Evolutionary conservation across 805 yeast species (phyloP), one percentile per base, ranked within the genome.

Genomic region (Phaffomyces thermotolerans): DNA sequence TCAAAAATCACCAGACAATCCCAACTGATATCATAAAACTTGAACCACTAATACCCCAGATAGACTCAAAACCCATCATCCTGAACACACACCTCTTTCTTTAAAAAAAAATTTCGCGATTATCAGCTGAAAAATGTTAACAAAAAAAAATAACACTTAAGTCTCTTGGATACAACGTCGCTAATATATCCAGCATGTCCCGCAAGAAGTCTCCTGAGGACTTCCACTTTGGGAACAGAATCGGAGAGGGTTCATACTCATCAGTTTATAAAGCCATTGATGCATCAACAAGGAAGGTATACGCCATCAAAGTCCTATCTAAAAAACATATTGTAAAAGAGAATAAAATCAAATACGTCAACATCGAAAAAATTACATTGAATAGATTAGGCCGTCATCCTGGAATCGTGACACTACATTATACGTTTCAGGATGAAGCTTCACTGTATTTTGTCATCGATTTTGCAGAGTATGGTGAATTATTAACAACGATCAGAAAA

Each of bases 181-280:
- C 22, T 20, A 20, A 20, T 20, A 13, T 8, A 14, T 7, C 14
- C 15, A 30, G 32, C 23, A 64, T 63, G 68, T 55, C 68, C 10
- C 58, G 68, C 46, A 74, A 70, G 54, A 65, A 75, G 52, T 66
- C 83, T 8, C 90, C 81, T 4, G 72, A 77, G 48, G 96, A 88
- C 58, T 87, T 86, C 63, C 83, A 79, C 48, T 86, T 87, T 54
- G 89, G 91, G 9, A 76, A 81, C 17, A 75, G 84, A 43, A 81
- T 93, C 22, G 99, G 99, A 6, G 96, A 88, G 60, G 99, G 99
- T 1, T 88, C 97, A 8, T 93, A 91, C 60, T 90, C 98, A 10
- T 87, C 95, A 6, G 99, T 91, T 9, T 86, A 78, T 54, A 84
- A 85, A 45, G 99, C 96, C 1, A 69, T 84, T 6, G 96, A 91